Evolutionary conservation across 139 green algal species (phyloP), one percentile per base, ranked within the genome.

Genomic region (Auxenochlorella protothecoides): DNA sequence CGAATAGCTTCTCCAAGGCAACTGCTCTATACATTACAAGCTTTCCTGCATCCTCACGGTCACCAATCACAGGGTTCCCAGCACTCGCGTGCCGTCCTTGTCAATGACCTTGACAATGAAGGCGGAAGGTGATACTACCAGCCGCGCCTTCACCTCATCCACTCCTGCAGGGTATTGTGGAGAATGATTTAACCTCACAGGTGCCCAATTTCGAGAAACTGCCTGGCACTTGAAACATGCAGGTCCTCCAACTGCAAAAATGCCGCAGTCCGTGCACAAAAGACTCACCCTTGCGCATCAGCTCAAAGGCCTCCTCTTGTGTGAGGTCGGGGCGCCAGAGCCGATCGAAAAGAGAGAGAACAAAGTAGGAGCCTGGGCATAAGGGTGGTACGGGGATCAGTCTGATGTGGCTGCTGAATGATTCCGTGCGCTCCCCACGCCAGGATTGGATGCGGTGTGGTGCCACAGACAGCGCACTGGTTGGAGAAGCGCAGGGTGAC

Each of bases 81-180:
- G 62, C 4, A 74, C 79, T 0, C 90, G 69, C 5, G 89, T 87
- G 16, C 94, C 93, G 53, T 95, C 74, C 76, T 90, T 92, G 78
- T 97, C 94, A 0, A 98, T 80, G 5, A 98, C 85, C 81, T 99
- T 99, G 78, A 98, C 88, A 8, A 94, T 64, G 73, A 92, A 98
- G 65, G 90, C 85, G 54, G 92, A 77, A 3, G 91, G 92, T 16
- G 94, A 90, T 7, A 97, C 89, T 27, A 96, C 87, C 62, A 98
- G 79, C 27, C 93, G 75, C 68, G 71, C 79, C 79, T 88, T 87
- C 9, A 95, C 85, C 85, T 98, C 91, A 53, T 83, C 90, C 55
- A 97, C 90, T 4, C 68, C 73, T 78, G 66, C 64, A 68, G 8
- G 4, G 11, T 27, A 6, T 55, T 9, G 65, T 44, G 27, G 27